Conservation (phyloP, 306 rosid species). For the Alnus glutinosa region DNA sequence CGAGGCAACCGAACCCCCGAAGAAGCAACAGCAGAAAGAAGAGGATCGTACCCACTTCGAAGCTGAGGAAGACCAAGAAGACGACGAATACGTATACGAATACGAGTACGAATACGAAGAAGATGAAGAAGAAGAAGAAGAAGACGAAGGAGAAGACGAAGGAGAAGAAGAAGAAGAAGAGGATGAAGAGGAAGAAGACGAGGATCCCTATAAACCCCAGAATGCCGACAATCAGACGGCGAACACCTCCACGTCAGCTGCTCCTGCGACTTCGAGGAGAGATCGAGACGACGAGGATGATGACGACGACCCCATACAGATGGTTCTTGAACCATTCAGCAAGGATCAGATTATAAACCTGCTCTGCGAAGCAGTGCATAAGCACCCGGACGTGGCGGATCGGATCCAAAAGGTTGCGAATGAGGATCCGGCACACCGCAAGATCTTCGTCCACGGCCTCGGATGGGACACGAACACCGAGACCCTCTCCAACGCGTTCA, state of each 20-base stretch:
- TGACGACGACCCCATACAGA: slow-evolving; percentile 66
- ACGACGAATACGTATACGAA: too few relatives aligned
- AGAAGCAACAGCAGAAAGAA: slow-evolving; percentile 43
- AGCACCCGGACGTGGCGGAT: slow-evolving; percentile 66
- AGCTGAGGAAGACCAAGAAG: slow-evolving; percentile 1
- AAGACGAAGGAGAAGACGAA: neutral
- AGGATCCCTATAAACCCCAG: neutral
- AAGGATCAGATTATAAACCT: slow-evolving; percentile 67
- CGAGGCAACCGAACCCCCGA: slow-evolving; percentile 51
- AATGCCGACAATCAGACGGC: slow-evolving; percentile 14
- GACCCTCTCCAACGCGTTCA: slow-evolving; percentile 57
- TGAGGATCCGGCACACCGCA: slow-evolving; percentile 73
- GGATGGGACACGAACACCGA: slow-evolving; percentile 90
- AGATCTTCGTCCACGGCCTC: slow-evolving; percentile 85
- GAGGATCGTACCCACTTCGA: slow-evolving; percentile 29
- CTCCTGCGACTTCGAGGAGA: slow-evolving; percentile 7
- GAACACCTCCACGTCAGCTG: slow-evolving; percentile 15
- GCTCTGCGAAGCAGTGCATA: slow-evolving; percentile 59
- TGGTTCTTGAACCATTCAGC: slow-evolving; percentile 71
- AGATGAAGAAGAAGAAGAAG: slow-evolving; percentile 9
- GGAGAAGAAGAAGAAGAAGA: slow-evolving; percentile 10
- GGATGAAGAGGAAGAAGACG: slow-evolving; percentile 25
- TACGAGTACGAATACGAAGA: too few relatives aligned
- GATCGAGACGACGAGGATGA: slow-evolving; percentile 27
- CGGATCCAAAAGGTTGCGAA: slow-evolving; percentile 73